Conservation (phyloP, 345 rosid genomes). For the Populus nigra region DNA sequence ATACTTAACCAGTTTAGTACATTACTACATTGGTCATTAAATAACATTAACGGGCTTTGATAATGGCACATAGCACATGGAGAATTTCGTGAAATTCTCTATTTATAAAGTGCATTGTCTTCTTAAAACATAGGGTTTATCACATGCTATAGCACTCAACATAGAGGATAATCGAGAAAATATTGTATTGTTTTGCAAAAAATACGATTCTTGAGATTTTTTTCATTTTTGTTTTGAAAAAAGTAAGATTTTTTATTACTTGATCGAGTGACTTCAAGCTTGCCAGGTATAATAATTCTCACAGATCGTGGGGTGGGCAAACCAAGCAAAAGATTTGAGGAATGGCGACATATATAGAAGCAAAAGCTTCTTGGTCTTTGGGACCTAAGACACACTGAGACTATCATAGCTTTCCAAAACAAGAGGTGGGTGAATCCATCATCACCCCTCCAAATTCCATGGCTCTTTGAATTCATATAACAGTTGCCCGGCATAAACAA, state of each 20-base stretch:
- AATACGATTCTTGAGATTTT: background rate
- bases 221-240: background rate
- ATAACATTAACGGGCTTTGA: too few relatives aligned
- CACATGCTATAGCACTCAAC: background rate
- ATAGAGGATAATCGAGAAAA: background rate
- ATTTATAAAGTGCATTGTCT: background rate
- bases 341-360: background rate
- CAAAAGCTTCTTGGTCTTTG: background rate
- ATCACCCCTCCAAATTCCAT: background rate
- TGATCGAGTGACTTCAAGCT: background rate
- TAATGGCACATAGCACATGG: too few relatives aligned
- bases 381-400: background rate
- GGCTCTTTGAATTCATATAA: background rate
- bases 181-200: background rate
- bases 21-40: too few relatives aligned
- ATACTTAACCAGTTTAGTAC: too few relatives aligned
- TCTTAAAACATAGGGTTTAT: background rate
- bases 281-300: background rate
- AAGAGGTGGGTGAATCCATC: conserved; percentile 20
- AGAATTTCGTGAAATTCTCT: too few relatives aligned
- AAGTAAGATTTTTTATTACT: background rate
- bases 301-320: background rate
- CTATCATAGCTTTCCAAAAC: conserved; percentile 6
- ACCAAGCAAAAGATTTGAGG: background rate
- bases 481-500: background rate